Evolutionary conservation across 768 basidiomycete species (phyloP).

Genomic region (Agrocybe chaxingu): DNA sequence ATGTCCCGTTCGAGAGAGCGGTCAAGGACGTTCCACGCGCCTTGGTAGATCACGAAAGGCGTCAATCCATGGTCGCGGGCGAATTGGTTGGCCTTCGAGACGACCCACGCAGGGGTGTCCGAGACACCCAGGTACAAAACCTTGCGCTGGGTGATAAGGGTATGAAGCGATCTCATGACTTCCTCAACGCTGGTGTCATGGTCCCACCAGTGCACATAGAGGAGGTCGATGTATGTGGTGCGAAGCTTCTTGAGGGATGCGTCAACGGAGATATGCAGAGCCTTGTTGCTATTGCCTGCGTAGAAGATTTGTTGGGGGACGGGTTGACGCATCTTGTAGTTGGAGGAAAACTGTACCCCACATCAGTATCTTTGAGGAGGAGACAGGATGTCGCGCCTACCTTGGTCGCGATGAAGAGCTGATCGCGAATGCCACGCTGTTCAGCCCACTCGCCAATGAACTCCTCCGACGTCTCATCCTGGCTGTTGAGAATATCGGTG

Average conservation of each 20-base stretch:
- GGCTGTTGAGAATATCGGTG: conserved; percentile 24
- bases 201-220: conserved; percentile 51
- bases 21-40: conserved; percentile 35
- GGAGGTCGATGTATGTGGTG: conserved; percentile 41
- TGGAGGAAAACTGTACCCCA: conserved; percentile 23
- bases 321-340: conserved; percentile 24
- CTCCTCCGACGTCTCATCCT: conserved; percentile 53
- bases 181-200: conserved; percentile 50
- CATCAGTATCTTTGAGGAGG: not conserved
- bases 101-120: conserved; percentile 47
- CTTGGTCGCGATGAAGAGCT: conserved; percentile 47
- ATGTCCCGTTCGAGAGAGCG: conserved; percentile 52
- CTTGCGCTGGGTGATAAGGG: conserved; percentile 47
- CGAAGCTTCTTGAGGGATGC: conserved; percentile 44
- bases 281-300: conserved; percentile 46
- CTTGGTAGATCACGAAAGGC: conserved; percentile 52
- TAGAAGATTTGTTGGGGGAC: conserved; percentile 31
- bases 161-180: conserved; percentile 51
- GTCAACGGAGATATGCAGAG: conserved; percentile 37
- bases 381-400: conserved; percentile 14
- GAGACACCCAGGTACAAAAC: conserved; percentile 46
- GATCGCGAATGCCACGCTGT: conserved; percentile 39
- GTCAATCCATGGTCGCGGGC: conserved; percentile 42
- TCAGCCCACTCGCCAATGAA: conserved; percentile 55
- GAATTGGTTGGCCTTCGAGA: conserved; percentile 44